Conservation (phyloP, 169 alveolate species). For the Theileria parva region DNA sequence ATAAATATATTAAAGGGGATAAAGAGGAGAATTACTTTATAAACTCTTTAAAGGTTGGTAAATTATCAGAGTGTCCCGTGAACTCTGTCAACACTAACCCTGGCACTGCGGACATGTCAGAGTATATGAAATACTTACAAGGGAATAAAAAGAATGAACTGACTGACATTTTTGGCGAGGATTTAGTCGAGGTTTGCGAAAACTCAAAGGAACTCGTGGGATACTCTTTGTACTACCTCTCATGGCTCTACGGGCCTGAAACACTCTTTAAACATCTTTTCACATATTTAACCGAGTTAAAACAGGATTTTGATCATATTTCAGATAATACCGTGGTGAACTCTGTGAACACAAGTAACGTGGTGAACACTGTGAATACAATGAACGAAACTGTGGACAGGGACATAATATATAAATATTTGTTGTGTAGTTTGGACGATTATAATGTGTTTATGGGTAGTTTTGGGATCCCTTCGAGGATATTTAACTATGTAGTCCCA, state of each 20-base stretch:
- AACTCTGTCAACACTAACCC: neutral
- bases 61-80: neutral
- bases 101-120: neutral
- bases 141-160: neutral
- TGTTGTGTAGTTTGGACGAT: slow-evolving; percentile 12
- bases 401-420: slow-evolving; percentile 6
- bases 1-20: neutral
- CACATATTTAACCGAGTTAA: neutral
- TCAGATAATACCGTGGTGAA: neutral
- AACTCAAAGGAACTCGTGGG: slow-evolving; percentile 24
- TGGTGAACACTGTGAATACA: neutral
- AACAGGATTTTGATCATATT: neutral
- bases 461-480: slow-evolving; percentile 43
- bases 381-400: neutral
- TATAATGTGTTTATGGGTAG: slow-evolving; percentile 14
- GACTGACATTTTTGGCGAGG: slow-evolving; percentile 20
- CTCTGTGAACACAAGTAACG: neutral
- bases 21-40: neutral
- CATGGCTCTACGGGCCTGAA: slow-evolving; percentile 60
- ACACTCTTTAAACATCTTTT: slow-evolving; percentile 23
- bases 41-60: neutral
- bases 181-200: slow-evolving; percentile 19
- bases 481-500: slow-evolving; percentile 53
- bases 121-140: neutral
- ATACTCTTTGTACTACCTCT: slow-evolving; percentile 46